Evolutionary conservation across 768 basidiomycete genomes (phyloP), one percentile per base, ranked within the genome.

Genomic region (Amanita pseudoporphyria): DNA sequence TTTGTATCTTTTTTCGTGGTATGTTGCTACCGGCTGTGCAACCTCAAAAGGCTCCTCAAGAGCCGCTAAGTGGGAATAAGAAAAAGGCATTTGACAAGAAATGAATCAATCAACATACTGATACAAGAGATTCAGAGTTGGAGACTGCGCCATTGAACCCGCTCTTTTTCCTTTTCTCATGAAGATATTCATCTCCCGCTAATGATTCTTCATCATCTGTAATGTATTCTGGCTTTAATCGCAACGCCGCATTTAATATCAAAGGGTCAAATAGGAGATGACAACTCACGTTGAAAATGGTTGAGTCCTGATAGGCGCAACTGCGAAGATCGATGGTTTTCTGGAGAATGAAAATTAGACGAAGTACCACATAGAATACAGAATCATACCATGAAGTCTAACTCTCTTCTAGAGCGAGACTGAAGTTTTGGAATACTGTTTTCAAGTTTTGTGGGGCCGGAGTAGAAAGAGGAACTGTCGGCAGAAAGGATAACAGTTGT

Each of bases 401-500:
- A 26, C 10, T 40, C 47, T 22, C 28, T 30, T 19, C 36, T 32
- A 10, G 22, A 32, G 21, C 21, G 16, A n/a, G 47, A n/a, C 31
- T 39, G 47, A 22, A 19, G 5, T 3, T 36, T n/a, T 16, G 24
- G 26, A 31, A 14, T 24, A 18, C n/a, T 12, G 28, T 21, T 33
- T 33, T 40, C 47, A 28, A 26, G 38, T 30, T 40, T 40, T 40
- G 36, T 40, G 26, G 19, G 28, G n/a, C 10, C 13, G 19, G 47
- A 24, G 38, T 38, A 40, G 18, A 19, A n/a, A 28, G 21, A 40
- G 26, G 28, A 40, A 16, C 39, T 37, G n/a, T 18, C 16, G 28
- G 47, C 47, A 21, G 47, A 48, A 33, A 48, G 47, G 38, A 48
- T 40, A 18, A 33, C 47, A 3, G 28, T 48, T 38, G 47, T 48